These are phyloP conservation scores for Fraxinus americana DNA, from an alignment of 257 asterid species.

Conservation along the genomic window DNA sequence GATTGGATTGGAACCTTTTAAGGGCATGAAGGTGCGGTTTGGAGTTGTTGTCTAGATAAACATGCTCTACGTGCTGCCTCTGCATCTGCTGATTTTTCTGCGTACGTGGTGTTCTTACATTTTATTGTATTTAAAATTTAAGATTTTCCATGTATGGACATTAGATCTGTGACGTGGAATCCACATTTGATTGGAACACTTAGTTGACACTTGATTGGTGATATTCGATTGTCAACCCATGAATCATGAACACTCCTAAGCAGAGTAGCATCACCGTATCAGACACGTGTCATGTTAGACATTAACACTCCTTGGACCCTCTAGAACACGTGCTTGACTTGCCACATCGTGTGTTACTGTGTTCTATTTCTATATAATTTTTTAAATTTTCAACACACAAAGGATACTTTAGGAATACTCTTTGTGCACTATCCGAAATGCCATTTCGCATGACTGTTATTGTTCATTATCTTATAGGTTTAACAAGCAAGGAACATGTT, in stretches of 20 bases:
- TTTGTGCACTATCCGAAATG: not conserved
- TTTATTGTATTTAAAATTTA: not conserved
- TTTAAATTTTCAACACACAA: too few species aligned
- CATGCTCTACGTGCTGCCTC: constrained; percentile 92
- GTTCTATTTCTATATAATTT: not conserved
- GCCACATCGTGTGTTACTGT: not conserved
- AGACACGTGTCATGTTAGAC: too few species aligned
- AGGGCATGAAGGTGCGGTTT: constrained; percentile 99
- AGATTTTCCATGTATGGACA: not conserved
- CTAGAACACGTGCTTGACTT: not conserved
- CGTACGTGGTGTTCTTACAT: constrained; percentile 48
- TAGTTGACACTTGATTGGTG: not conserved
- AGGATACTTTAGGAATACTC: not conserved
- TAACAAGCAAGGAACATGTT: not conserved
- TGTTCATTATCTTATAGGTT: not conserved
- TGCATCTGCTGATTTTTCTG: constrained; percentile 96
- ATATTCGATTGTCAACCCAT: not conserved
- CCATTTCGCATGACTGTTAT: not conserved
- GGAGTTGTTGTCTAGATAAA: constrained; percentile 90
- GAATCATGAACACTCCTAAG: not conserved
- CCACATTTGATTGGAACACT: not conserved
- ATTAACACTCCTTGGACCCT: too few species aligned
- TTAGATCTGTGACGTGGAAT: not conserved
- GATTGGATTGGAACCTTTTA: constrained; percentile 98
- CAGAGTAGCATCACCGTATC: too few species aligned